Conservation (phyloP, 176 grass and related monocot species). For the Urochloa ruziziensis region DNA sequence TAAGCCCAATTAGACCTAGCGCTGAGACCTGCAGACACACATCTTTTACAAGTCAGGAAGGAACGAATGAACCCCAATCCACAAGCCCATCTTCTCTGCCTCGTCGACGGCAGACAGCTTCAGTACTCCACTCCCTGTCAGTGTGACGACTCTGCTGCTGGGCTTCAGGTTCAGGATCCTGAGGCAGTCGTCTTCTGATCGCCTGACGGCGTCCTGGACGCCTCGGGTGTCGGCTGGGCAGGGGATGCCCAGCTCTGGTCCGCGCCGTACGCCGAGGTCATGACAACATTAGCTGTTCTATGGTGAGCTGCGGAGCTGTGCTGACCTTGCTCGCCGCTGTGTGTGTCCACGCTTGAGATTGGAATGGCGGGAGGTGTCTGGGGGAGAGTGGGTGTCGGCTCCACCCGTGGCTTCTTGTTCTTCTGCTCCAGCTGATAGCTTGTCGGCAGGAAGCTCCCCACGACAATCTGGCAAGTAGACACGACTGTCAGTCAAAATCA, state of each 20-base stretch:
- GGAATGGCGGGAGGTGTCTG: constrained; percentile 48
- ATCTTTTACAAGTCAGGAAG: constrained; percentile 59
- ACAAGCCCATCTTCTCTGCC: not conserved
- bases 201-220: constrained; percentile 30
- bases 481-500: not conserved
- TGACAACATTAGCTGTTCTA: constrained; percentile 23
- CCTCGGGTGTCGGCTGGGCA: constrained; percentile 42
- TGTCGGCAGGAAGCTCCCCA: constrained; percentile 85
- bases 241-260: constrained; percentile 66
- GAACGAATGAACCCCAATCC: constrained; percentile 10
- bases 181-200: constrained; percentile 54
- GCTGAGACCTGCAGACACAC: not conserved
- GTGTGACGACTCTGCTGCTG: not conserved
- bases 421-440: constrained; percentile 79
- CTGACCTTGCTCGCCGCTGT: constrained; percentile 45
- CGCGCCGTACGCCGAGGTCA: constrained; percentile 37
- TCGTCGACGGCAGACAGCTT: not conserved
- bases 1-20: constrained; percentile 24
- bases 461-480: constrained; percentile 57
- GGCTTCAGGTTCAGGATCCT: constrained; percentile 32
- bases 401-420: constrained; percentile 59
- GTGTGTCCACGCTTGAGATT: constrained; percentile 40
- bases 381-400: not conserved
- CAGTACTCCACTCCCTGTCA: not conserved
- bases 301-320: constrained; percentile 23